Conservation (phyloP, 805 yeast species). For the Naumovozyma castellii region DNA sequence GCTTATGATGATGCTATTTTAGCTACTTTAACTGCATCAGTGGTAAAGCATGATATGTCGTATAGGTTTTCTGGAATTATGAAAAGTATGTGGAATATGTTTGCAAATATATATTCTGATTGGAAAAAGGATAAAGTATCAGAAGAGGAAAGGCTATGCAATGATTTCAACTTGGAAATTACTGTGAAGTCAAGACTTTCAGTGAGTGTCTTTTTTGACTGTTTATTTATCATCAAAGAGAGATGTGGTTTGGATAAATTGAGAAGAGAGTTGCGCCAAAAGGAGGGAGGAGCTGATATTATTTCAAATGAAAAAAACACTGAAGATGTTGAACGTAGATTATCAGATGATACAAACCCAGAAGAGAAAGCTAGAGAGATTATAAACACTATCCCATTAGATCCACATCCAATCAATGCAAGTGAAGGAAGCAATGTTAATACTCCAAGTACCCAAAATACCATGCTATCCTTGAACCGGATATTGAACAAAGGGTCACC, state of each 20-base stretch:
- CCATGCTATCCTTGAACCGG: conserved; percentile 2
- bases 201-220: conserved; percentile 85
- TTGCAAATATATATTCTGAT: conserved; percentile 53
- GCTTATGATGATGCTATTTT: conserved; percentile 58
- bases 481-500: conserved; percentile 2
- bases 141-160: neutral
- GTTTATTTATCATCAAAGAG: conserved; percentile 71
- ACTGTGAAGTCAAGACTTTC: conserved; percentile 74
- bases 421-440: conserved; percentile 13
- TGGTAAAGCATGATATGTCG: conserved; percentile 83
- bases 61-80: conserved; percentile 86
- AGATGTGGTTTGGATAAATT: conserved; percentile 75
- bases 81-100: conserved; percentile 87
- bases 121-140: conserved; percentile 22
- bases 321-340: conserved; percentile 8
- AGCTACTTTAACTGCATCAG: conserved; percentile 65
- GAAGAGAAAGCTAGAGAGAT: conserved; percentile 64
- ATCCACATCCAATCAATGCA: conserved; percentile 59
- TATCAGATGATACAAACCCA: conserved; percentile 44
- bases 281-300: conserved; percentile 30
- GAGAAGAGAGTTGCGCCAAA: conserved; percentile 29
- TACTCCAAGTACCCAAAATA: conserved; percentile 1
- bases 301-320: conserved; percentile 13
- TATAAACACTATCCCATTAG: conserved; percentile 68
- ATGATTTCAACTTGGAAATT: conserved; percentile 33